Percentiles rank a stretch among this genome's conserved stretches.
Conservation (phyloP, 805 yeast species). For the Candida rishiriensis region DNA sequence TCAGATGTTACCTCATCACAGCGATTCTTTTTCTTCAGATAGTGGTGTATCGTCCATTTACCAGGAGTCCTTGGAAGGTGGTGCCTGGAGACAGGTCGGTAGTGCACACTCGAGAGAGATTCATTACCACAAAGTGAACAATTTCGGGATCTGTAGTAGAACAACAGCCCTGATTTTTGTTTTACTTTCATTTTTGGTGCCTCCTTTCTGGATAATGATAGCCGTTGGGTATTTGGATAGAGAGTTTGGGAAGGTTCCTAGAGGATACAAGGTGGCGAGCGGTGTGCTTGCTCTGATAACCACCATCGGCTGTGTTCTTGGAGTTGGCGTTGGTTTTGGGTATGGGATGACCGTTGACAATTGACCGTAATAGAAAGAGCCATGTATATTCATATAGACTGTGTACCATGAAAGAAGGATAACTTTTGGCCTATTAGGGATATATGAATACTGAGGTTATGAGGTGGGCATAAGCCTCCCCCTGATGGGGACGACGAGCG, state of each 20-base stretch:
- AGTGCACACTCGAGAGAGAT: neutral
- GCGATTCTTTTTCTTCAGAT: constrained; percentile 1
- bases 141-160: constrained; percentile 9
- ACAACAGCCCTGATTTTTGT: constrained; percentile 16
- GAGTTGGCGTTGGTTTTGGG: constrained; percentile 21
- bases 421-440: too few species aligned
- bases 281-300: constrained; percentile 16
- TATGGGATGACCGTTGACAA: too few species aligned
- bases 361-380: too few species aligned
- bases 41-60: neutral
- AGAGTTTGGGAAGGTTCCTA: constrained; percentile 21
- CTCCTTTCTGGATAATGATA: constrained; percentile 28
- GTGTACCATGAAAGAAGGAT: too few species aligned
- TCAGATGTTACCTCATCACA: constrained; percentile 1
- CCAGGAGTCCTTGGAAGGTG: neutral
- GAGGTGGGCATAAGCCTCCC: too few species aligned
- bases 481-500: too few species aligned
- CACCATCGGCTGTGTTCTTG: constrained; percentile 16
- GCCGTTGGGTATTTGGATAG: constrained; percentile 24
- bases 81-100: neutral
- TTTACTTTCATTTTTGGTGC: constrained; percentile 20
- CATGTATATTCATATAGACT: too few species aligned
- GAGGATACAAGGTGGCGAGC: constrained; percentile 18
- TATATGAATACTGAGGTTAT: too few species aligned
- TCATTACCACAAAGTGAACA: neutral